These are phyloP conservation scores for Phytopythium litorale DNA, from an alignment of 352 stramenopile genomes.

Conservation along the genomic window DNA sequence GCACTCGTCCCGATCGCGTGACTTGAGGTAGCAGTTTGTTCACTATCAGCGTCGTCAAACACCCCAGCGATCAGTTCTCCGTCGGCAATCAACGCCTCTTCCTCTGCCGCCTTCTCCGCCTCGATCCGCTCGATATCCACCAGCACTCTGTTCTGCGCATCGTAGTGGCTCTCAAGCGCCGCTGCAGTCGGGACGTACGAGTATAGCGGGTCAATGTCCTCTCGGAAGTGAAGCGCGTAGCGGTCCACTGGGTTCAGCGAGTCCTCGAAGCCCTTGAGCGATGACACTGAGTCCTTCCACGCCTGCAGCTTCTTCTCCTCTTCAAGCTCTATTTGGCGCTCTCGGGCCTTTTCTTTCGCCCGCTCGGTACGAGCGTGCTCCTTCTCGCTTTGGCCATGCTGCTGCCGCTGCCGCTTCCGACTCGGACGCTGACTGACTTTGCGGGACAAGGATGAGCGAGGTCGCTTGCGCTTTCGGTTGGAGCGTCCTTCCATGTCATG, in stretches of 20 bases:
- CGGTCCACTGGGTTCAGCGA: slow-evolving; percentile 92
- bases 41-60: slow-evolving; percentile 16
- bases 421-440: not conserved
- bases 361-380: slow-evolving; percentile 27
- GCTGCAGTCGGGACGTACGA: slow-evolving; percentile 75
- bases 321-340: slow-evolving; percentile 89
- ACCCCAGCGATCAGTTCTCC: slow-evolving; percentile 65
- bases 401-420: slow-evolving; percentile 4
- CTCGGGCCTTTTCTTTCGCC: slow-evolving; percentile 57
- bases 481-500: not conserved
- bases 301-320: slow-evolving; percentile 91
- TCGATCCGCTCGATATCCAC: slow-evolving; percentile 68
- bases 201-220: slow-evolving; percentile 88
- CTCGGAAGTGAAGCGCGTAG: slow-evolving; percentile 91
- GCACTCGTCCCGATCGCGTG: not conserved
- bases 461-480: not conserved
- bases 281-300: slow-evolving; percentile 74
- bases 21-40: not conserved
- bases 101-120: slow-evolving; percentile 56
- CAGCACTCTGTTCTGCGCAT: slow-evolving; percentile 16
- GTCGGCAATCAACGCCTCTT: slow-evolving; percentile 52
- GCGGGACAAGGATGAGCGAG: not conserved
- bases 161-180: slow-evolving; percentile 48
- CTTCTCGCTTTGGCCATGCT: slow-evolving; percentile 8
- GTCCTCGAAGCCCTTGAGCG: slow-evolving; percentile 87